These are phyloP conservation scores for Puccinia triticina DNA, from an alignment of 1,284 basidiomycete genomes.

Conservation along the genomic window DNA sequence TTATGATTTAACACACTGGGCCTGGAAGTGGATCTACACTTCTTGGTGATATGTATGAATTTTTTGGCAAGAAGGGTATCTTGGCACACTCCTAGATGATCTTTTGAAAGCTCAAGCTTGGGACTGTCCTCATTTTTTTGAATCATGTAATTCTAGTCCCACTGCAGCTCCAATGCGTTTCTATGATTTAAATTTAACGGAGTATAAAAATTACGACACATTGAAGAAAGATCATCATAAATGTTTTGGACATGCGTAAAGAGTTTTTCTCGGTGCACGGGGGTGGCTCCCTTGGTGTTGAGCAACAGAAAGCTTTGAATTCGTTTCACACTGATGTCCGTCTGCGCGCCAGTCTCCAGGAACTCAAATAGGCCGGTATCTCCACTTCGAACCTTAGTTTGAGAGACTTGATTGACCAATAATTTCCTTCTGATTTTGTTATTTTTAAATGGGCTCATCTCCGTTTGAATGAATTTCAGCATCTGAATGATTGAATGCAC, in stretches of 20 bases:
- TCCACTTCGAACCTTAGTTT: slow-evolving; percentile 2
- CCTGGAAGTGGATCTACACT: too few species aligned
- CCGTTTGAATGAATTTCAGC: not conserved
- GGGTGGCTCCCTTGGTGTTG: not conserved
- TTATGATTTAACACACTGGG: too few species aligned
- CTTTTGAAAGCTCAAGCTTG: too few species aligned
- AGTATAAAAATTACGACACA: not conserved
- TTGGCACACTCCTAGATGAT: too few species aligned
- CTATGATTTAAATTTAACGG: not conserved
- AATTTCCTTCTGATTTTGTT: not conserved
- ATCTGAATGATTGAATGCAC: not conserved
- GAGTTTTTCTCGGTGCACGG: not conserved
- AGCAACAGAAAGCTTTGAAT: slow-evolving; percentile 3
- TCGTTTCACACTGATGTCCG: not conserved
- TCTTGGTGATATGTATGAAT: too few species aligned
- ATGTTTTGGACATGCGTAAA: not conserved
- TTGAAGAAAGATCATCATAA: not conserved
- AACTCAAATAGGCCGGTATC: not conserved
- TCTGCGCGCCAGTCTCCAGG: not conserved
- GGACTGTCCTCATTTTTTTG: too few species aligned
- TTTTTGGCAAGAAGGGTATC: too few species aligned
- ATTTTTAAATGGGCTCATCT: not conserved
- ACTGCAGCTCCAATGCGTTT: not conserved
- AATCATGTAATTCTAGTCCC: too few species aligned
- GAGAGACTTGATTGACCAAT: not conserved